phyloP scores from a whole-genome alignment of 257 asterid genomes.

The Salvia splendens region DNA sequence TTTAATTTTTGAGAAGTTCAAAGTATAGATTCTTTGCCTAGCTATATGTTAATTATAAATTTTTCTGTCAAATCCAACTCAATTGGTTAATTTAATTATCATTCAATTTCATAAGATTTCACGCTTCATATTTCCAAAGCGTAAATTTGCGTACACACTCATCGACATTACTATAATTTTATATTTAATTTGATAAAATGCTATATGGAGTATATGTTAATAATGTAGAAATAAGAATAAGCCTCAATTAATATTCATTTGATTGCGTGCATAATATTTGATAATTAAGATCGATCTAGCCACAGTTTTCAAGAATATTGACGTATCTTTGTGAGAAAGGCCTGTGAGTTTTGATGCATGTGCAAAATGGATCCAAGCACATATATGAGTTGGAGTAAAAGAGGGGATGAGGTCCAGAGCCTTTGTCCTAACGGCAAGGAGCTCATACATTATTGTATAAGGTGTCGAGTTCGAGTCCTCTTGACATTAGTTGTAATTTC shows the following conservation, averaged over 20 bases:
- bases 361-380: conserved; percentile 32
- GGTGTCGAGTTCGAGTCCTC: no score
- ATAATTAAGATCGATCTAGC: neutral
- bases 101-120: neutral
- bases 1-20: neutral
- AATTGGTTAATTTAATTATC: conserved; percentile 10
- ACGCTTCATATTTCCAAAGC: neutral
- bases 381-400: conserved; percentile 17
- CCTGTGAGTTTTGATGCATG: conserved; percentile 32
- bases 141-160: neutral
- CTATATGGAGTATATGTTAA: no score
- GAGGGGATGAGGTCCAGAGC: conserved; percentile 32
- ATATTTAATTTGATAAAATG: no score
- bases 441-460: no score
- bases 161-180: no score
- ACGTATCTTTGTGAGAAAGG: conserved; percentile 4
- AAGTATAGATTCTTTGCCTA: neutral
- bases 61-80: conserved; percentile 12
- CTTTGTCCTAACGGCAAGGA: no score
- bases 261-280: conserved; percentile 1
- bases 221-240: no score
- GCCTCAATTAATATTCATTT: no score
- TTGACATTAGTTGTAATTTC: no score
- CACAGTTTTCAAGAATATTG: conserved; percentile 19
- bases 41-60: neutral